Percentiles rank a stretch among this genome's conserved stretches.
Conservation (phyloP, 2,329 filamentous ascomycete genomes). For the Septoria petroselini region DNA sequence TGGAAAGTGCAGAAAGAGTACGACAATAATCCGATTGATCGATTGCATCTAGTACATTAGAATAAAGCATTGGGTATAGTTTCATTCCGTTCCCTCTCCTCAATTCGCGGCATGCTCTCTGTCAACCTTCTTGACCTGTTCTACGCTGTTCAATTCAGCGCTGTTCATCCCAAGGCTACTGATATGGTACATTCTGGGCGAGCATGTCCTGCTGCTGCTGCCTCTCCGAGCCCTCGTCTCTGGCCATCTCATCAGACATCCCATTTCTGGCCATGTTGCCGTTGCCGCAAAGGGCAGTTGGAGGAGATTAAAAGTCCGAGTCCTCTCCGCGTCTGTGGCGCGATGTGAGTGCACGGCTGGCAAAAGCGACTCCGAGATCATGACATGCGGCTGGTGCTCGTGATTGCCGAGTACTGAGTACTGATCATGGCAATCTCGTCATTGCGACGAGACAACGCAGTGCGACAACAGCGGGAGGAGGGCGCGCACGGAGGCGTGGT, state of each 20-base stretch:
- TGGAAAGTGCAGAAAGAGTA: neutral
- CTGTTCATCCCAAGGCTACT: too few species aligned
- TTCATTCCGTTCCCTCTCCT: neutral
- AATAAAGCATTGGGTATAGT: too few species aligned
- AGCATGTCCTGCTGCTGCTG: too few species aligned
- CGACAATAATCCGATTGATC: neutral
- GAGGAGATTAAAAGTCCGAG: conserved; percentile 15
- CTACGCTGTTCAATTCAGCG: too few species aligned
- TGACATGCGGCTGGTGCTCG: neutral
- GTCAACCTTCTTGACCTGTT: conserved; percentile 12
- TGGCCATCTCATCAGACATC: too few species aligned
- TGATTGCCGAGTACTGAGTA: conserved; percentile 14
- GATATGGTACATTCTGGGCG: conserved; percentile 8
- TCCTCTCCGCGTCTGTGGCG: conserved; percentile 23
- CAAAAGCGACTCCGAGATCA: too few species aligned
- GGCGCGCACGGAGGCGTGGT: neutral
- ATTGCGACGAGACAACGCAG: too few species aligned
- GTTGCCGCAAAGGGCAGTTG: neutral
- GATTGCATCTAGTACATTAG: too few species aligned
- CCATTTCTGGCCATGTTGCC: neutral
- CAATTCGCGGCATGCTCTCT: neutral
- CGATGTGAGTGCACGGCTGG: conserved; percentile 17
- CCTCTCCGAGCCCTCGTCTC: too few species aligned
- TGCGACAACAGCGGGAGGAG: neutral
- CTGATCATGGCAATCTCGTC: conserved; percentile 9